Conservation (phyloP, 2,329 filamentous ascomycete genomes). For the Cladosporium sp. region DNA sequence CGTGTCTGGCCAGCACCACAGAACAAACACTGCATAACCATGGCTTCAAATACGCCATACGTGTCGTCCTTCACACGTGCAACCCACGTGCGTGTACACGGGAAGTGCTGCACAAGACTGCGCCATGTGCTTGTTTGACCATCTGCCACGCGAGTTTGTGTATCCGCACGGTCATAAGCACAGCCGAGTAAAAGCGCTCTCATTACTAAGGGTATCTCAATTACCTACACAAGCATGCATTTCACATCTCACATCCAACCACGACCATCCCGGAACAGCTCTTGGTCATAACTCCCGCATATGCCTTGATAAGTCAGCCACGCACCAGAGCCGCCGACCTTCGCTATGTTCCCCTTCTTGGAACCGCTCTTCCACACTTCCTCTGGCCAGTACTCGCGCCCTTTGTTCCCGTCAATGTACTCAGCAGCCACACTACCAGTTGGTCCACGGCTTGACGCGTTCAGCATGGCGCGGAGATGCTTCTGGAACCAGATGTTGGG, state of each 20-base stretch:
- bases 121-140: too few relatives aligned
- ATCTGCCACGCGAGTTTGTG: too few relatives aligned
- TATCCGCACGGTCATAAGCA: too few relatives aligned
- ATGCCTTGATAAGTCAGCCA: slow-evolving; percentile 43
- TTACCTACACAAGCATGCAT: too few relatives aligned
- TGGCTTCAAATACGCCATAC: too few relatives aligned
- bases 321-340: slow-evolving; percentile 29
- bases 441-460: slow-evolving; percentile 17
- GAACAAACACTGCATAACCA: too few relatives aligned
- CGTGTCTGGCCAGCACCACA: too few relatives aligned
- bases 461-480: slow-evolving; percentile 17
- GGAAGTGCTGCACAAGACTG: too few relatives aligned
- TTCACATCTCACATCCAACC: not conserved
- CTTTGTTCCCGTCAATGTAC: slow-evolving; percentile 25
- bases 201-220: too few relatives aligned
- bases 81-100: too few relatives aligned
- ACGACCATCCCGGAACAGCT: slow-evolving; percentile 42
- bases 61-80: too few relatives aligned
- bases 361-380: not conserved
- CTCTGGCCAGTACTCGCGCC: not conserved
- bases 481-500: slow-evolving; percentile 21
- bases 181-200: too few relatives aligned
- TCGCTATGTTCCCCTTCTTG: slow-evolving; percentile 11
- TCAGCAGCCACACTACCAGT: slow-evolving; percentile 3
- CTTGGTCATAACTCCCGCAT: slow-evolving; percentile 39